Conservation (phyloP, 176 grass and related monocot species). For the Aegilops umbellulata region DNA sequence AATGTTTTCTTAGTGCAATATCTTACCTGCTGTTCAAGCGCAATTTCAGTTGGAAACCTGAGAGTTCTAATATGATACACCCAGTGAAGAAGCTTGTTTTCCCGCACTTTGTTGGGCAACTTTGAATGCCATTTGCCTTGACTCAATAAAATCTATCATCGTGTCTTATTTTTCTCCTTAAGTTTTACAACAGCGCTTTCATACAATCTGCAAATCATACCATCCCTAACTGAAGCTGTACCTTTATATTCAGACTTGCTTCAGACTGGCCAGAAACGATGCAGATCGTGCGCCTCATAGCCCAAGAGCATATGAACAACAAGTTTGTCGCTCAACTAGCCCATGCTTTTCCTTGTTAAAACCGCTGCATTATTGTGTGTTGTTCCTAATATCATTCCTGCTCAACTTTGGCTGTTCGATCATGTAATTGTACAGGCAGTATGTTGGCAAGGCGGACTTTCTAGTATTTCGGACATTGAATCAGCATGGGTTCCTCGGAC, state of each 20-base stretch:
- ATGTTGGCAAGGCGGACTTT: slow-evolving; percentile 93
- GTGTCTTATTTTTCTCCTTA: neutral
- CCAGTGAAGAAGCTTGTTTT: neutral
- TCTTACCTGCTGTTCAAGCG: neutral
- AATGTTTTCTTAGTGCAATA: neutral
- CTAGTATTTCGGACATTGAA: slow-evolving; percentile 91
- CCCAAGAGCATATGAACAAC: slow-evolving; percentile 97
- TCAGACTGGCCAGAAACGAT: slow-evolving; percentile 91
- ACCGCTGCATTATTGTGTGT: slow-evolving; percentile 19
- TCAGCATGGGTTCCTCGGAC: slow-evolving; percentile 93
- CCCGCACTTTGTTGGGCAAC: neutral
- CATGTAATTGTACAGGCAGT: slow-evolving; percentile 62
- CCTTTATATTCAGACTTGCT: slow-evolving; percentile 67
- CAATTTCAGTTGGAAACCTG: neutral
- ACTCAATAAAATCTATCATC: neutral
- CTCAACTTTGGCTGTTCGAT: slow-evolving; percentile 9
- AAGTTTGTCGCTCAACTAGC: slow-evolving; percentile 52
- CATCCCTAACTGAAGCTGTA: slow-evolving; percentile 20
- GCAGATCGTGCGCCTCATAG: slow-evolving; percentile 98
- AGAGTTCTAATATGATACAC: neutral
- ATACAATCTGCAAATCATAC: neutral
- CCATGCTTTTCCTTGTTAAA: slow-evolving; percentile 14
- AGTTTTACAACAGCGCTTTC: neutral
- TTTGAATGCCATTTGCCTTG: neutral
- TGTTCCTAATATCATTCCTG: slow-evolving; percentile 27